Base-by-base conservation (phyloP, 805 yeast species). In the Metschnikowia proteae region DNA sequence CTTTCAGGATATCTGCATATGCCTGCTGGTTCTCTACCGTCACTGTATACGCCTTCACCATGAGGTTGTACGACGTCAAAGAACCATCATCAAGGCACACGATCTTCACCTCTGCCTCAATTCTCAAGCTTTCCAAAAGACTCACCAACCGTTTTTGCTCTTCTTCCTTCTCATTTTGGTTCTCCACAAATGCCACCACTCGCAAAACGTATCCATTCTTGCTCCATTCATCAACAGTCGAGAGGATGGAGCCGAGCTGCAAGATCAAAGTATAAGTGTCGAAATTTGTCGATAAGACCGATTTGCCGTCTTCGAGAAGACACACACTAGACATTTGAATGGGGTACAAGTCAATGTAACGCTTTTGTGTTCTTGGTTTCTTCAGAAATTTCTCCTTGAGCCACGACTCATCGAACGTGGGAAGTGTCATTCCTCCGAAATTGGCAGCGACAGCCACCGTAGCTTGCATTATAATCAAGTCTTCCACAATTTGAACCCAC, bases 401-500 rank as follows among this genome's bases (percentile, higher is more conserved):
- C 60, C 60, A 56, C 45, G 50, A 49, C 17, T 54, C 57, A 7
- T 51, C 46, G 22, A 45, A 45, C 3, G 65, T 69, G 0, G 97
- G 97, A n/a, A 90, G 67, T 8, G 78, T 71, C 48, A 92, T 62
- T 4, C 73, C 61, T 11, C 81, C 78, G 57, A 94, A 94, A 3
- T 96, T 97, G 45, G 87, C 88, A 0, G 98, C 97, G 45, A 94
- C 84, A 0, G 97, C 98, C 30, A 94, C 89, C 46, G 95, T 91
- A 4, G 95, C 86, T 61, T 87, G 88, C 85, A 94, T 80, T 9
- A 90, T 73, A 7, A 94, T 76, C 57, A 94, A 73, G 65, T 95
- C 99, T 63, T 94, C 99, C 27, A 94, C 78, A 13, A 90, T 80
- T 53, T 88, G 88, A 27, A 94, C 96, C 97, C 98, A 94, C 60